Evolutionary conservation across 176 grass and related monocot species (phyloP).

Genomic region (barley (Hordeum vulgare)): MorexV3_pseudomolecules_assembly NC_058523.1:465114823-465115322

Average conservation of each 20-base stretch:
- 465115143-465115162: background rate
- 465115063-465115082: background rate
- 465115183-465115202: background rate
- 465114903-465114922: background rate
- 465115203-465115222: background rate
- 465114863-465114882: background rate
- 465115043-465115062: background rate
- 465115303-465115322: background rate
- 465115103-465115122: background rate
- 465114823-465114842: background rate
- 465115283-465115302: background rate
- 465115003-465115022: background rate
- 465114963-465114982: background rate
- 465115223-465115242: background rate
- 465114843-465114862: background rate
- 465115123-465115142: background rate
- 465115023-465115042: background rate
- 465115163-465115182: background rate
- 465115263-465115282: background rate
- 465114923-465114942: background rate
- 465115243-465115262: background rate
- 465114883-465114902: background rate
- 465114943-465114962: background rate
- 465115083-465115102: background rate
- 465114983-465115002: background rate